Evolutionary conservation across 129 eudicot genomes (phyloP), one percentile per base, ranked within the genome.

Genomic region (Chrysanthemum makinoi): DNA sequence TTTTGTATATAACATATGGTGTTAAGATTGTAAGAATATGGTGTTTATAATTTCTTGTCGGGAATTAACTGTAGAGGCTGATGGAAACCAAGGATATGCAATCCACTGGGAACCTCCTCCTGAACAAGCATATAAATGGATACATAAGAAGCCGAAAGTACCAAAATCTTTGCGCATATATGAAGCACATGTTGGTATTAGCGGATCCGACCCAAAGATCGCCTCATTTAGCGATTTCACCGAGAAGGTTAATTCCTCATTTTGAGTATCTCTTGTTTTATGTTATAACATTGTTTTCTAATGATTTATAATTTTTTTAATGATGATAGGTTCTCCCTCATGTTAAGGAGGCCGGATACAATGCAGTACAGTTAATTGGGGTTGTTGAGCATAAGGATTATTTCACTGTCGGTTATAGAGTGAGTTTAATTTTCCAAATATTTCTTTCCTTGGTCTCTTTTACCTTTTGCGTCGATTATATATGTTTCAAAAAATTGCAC

Each of bases 61-160:
- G 72, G 73, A 57, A 16, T 65, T 80, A 54, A 56, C 70, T 72
- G 22, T 67, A 94, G 98, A 87, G 71, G 89, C 80, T 30, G 97
- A 87, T 73, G 93, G 98, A 60, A 86, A 84, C 49, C 99, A 85
- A 78, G 84, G 95, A 47, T 84, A 69, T 80, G 99, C 99, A 11
- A 87, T 94, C 65, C 99, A 89, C 55, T 94, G 99, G 99, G 99
- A 94, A 59, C 97, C 97, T 39, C 85, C 97, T 62, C 97, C 99
- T 60, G 99, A 94, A 70, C 44, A 70, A 72, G 78, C 83, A 59
- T 86, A 94, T 72, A 89, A 50, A 55, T 94, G 99, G 99, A 86
- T 67, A 68, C 82, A 89, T 75, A 81, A 80, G 48, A 90, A 63
- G 14, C 99, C 96, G 56, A 75, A 79, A 75, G 84, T 78, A 63